Conservation (phyloP, 805 yeast species). For the Wickerhamomyces chambardii region DNA sequence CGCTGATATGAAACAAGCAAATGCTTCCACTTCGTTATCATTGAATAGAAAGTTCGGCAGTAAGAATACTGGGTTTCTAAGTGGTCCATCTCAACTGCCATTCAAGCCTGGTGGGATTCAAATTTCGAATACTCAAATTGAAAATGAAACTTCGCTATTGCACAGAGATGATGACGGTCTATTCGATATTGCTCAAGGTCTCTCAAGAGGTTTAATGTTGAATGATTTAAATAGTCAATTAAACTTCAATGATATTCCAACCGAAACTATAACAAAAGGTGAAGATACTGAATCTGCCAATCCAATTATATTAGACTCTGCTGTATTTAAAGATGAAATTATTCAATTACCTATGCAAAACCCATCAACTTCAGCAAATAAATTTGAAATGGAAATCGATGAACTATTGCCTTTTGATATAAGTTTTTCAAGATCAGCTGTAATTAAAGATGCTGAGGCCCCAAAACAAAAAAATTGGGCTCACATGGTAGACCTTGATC, state of each 20-base stretch:
- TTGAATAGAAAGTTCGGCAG: constrained; percentile 59
- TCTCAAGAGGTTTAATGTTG: constrained; percentile 54
- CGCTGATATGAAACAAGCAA: constrained; percentile 33
- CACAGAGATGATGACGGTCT: constrained; percentile 71
- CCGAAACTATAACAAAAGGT: too few species aligned
- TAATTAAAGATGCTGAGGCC: constrained; percentile 10
- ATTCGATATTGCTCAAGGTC: constrained; percentile 77
- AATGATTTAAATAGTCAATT: constrained; percentile 3
- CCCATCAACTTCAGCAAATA: not conserved
- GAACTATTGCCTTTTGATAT: constrained; percentile 42
- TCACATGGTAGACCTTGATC: constrained; percentile 84
- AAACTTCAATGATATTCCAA: constrained; percentile 2
- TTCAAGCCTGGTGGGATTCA: constrained; percentile 89
- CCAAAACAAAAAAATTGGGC: constrained; percentile 72
- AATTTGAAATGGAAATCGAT: constrained; percentile 31
- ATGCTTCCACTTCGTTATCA: constrained; percentile 65
- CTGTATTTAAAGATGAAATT: too few species aligned
- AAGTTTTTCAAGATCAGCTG: constrained; percentile 31
- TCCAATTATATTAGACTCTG: too few species aligned
- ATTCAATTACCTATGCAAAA: too few species aligned
- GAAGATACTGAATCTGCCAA: too few species aligned
- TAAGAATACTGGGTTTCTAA: constrained; percentile 53
- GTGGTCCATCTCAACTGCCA: constrained; percentile 71
- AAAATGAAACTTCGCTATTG: constrained; percentile 29
- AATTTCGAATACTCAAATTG: constrained; percentile 15